Evolutionary conservation across 371 early-diverging fungal species (phyloP).

Genomic region (Mortierella polycephala): DNA sequence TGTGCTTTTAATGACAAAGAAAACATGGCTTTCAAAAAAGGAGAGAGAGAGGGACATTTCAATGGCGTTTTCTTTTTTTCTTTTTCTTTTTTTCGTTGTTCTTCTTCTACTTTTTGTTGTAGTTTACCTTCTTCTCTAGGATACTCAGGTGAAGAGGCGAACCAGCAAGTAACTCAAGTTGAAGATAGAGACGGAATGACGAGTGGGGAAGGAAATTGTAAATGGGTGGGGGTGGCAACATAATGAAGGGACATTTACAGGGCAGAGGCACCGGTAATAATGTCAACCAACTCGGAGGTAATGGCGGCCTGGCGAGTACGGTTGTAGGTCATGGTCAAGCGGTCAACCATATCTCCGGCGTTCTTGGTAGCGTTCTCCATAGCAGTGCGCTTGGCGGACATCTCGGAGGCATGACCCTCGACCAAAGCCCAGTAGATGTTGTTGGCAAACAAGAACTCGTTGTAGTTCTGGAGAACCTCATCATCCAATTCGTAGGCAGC

Average conservation of each 20-base stretch:
- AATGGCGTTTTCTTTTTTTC: not conserved
- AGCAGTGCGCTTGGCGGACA: constrained; percentile 97
- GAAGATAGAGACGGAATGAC: not conserved
- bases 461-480: constrained; percentile 87
- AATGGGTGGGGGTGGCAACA: too few species aligned
- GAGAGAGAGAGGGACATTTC: constrained; percentile 29
- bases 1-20: too few species aligned
- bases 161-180: not conserved
- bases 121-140: too few species aligned
- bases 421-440: constrained; percentile 93
- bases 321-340: constrained; percentile 54
- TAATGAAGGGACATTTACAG: constrained; percentile 24
- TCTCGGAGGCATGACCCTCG: constrained; percentile 97
- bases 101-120: constrained; percentile 12
- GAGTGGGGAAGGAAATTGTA: not conserved
- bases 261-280: constrained; percentile 55
- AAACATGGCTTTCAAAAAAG: constrained; percentile 4
- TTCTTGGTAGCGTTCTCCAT: constrained; percentile 99
- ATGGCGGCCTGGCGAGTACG: constrained; percentile 55
- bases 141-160: too few species aligned
- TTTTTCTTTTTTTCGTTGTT: not conserved
- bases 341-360: constrained; percentile 80
- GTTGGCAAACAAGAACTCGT: constrained; percentile 96
- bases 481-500: constrained; percentile 91
- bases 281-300: constrained; percentile 56